These are phyloP conservation scores for Clarkia xantiana DNA, from an alignment of 345 rosid species.

Conservation along the genomic window DNA sequence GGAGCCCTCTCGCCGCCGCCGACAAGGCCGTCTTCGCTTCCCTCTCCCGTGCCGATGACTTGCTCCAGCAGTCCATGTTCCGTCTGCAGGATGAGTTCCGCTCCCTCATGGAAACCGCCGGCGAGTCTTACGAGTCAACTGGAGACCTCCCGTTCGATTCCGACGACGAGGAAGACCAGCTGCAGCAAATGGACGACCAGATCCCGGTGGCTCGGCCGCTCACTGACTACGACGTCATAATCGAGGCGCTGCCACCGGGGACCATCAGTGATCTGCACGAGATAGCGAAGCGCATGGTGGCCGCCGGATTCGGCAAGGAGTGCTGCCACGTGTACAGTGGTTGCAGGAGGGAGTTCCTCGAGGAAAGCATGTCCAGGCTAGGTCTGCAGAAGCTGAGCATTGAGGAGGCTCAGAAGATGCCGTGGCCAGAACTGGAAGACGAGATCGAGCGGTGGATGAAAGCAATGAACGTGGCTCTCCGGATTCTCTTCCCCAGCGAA, in stretches of 20 bases:
- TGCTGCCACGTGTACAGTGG: conserved; percentile 70
- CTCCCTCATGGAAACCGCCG: conserved; percentile 61
- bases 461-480: conserved; percentile 53
- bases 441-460: conserved; percentile 85
- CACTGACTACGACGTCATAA: conserved; percentile 56
- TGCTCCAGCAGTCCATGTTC: conserved; percentile 75
- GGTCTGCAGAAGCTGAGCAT: conserved; percentile 64
- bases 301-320: conserved; percentile 55
- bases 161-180: conserved; percentile 17
- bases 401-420: conserved; percentile 68
- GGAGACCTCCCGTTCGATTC: conserved; percentile 23
- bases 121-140: conserved; percentile 38
- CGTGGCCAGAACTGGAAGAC: conserved; percentile 68
- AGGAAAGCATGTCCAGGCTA: conserved; percentile 63
- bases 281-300: conserved; percentile 82
- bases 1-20: conserved; percentile 38
- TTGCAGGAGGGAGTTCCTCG: conserved; percentile 67
- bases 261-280: conserved; percentile 69
- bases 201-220: conserved; percentile 78
- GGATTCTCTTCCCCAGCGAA: conserved; percentile 84
- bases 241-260: conserved; percentile 78
- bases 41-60: conserved; percentile 58
- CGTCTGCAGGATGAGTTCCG: conserved; percentile 67
- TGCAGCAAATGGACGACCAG: conserved; percentile 20
- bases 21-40: conserved; percentile 37